Conservation (phyloP, 768 basidiomycete genomes). For the Suillus discolor region DNA sequence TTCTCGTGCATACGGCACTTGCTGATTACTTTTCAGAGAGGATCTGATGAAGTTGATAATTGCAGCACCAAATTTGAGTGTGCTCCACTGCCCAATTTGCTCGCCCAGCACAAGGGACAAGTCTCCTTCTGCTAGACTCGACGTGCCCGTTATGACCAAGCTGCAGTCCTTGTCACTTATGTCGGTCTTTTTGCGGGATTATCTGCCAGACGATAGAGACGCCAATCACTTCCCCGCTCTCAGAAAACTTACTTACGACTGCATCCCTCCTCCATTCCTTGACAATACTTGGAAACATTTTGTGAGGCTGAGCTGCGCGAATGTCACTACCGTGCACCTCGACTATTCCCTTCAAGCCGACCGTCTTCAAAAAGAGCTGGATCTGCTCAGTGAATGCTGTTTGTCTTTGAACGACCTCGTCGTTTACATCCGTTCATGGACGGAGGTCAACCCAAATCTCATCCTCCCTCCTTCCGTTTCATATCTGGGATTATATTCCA, state of each 20-base stretch:
- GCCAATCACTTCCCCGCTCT: conserved; percentile 32
- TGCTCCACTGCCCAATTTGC: conserved; percentile 31
- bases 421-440: conserved; percentile 28
- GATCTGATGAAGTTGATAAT: conserved; percentile 31
- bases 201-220: conserved; percentile 29
- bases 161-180: conserved; percentile 27
- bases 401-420: conserved; percentile 25
- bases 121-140: conserved; percentile 19
- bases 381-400: conserved; percentile 29
- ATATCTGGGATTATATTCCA: conserved; percentile 26
- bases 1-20: neutral
- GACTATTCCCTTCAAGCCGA: conserved; percentile 29
- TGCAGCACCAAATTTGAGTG: conserved; percentile 27
- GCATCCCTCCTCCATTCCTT: conserved; percentile 32
- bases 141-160: conserved; percentile 30
- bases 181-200: conserved; percentile 33
- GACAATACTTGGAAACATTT: conserved; percentile 31
- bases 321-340: conserved; percentile 28
- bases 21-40: conserved; percentile 19
- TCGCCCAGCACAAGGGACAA: conserved; percentile 26
- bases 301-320: conserved; percentile 26
- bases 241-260: conserved; percentile 33
- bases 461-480: conserved; percentile 26
- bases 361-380: conserved; percentile 26
- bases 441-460: conserved; percentile 23